These are phyloP conservation scores for Tricholoma furcatifolium DNA, from an alignment of 768 basidiomycete species.

Conservation along the genomic window DNA sequence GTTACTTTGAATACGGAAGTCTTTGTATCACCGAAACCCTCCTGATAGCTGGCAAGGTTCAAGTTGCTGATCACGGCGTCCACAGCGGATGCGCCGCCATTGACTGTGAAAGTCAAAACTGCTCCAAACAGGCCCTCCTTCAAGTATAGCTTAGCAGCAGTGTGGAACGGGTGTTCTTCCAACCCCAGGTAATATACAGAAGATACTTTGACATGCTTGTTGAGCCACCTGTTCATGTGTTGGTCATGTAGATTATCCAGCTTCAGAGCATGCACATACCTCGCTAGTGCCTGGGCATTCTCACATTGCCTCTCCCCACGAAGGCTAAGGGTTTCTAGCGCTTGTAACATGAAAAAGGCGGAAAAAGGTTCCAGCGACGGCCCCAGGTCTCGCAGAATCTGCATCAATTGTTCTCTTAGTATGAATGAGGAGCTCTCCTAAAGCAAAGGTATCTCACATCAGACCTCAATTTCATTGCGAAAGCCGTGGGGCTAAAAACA, in stretches of 20 bases:
- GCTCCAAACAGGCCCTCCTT: not conserved
- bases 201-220: not conserved
- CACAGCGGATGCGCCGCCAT: not conserved
- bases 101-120: not conserved
- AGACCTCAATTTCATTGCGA: constrained; percentile 1
- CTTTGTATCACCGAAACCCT: not conserved
- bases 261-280: constrained; percentile 11
- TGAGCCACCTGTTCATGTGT: not conserved
- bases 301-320: constrained; percentile 46
- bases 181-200: not conserved
- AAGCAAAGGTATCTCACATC: not conserved
- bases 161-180: not conserved
- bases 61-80: not conserved
- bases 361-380: constrained; percentile 51
- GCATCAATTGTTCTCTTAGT: constrained; percentile 7
- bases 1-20: not conserved
- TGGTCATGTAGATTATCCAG: not conserved
- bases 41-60: not conserved
- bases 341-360: constrained; percentile 53
- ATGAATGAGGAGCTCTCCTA: not conserved
- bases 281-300: constrained; percentile 51
- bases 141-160: not conserved
- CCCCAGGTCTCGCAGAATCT: constrained; percentile 53
- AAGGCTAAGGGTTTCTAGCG: constrained; percentile 56
- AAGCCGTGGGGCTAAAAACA: not conserved